Base-by-base conservation (phyloP, 495 filamentous ascomycete species). In the Aspergillus indologenus region DNA sequence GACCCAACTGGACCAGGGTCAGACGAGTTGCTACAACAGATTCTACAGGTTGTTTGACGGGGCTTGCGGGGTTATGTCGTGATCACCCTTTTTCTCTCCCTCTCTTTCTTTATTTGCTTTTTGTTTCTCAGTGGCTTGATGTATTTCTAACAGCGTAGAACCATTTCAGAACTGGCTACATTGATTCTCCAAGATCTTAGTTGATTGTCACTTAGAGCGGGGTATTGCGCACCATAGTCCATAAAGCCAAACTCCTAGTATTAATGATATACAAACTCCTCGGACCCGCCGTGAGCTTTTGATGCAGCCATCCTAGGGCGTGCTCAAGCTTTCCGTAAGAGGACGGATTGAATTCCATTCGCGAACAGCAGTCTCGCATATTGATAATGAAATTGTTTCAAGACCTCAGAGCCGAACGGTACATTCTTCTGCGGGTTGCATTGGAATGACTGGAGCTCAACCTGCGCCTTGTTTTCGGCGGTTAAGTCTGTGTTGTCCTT, bases 321-420 rank as follows among this genome's bases (percentile, higher is more conserved):
- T 14, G n/a, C n/a, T 40, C 12, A 40, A 15, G 34, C 34, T 11
- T 14, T 8, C 34, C 34, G 6, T 58, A n/a, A 53, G 40, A 63
- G 19, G 12, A 65, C 15, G 17, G 57, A 53, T 31, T 57, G 63
- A 15, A 64, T 40, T 17, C 55, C 64, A 52, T 66, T 57, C 18
- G 61, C 64, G 29, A 66, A 66, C 34, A 66, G 42, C 26, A 56
- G n/a, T 40, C 61, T 66, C 18, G 58, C 61, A 60, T 66, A 66
- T 9, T 57, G 26, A 21, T 26, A 56, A 53, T 66, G 64, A 53
- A 66, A 66, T 53, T 52, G 23, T 48, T 57, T 53, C 14, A 63
- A 18, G 45, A 54, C 55, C 34, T 58, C 56, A 3, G 21, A 29
- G 31, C 40, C 34, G 20, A 29, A 54, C 6, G 58, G 24, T 22